Evolutionary conservation across 2,329 filamentous ascomycete genomes (phyloP).

Genomic region (Fusarium tanahbumbuense): DNA sequence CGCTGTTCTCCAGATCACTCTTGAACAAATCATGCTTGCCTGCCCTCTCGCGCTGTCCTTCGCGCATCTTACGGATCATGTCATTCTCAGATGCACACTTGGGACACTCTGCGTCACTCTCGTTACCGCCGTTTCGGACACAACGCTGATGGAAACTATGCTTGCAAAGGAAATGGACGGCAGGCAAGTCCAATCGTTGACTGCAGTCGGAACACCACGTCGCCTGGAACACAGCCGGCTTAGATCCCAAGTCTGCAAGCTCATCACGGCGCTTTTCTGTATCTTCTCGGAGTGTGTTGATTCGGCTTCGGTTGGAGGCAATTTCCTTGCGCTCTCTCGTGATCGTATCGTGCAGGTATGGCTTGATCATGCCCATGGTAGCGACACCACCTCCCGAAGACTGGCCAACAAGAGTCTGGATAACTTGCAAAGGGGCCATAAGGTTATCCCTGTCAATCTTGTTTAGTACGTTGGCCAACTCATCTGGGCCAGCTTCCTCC

Average conservation of each 20-base stretch:
- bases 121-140: slow-evolving; percentile 66
- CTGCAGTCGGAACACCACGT: slow-evolving; percentile 88
- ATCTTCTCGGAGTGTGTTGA: slow-evolving; percentile 84
- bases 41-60: slow-evolving; percentile 86
- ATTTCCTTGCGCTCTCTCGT: slow-evolving; percentile 90
- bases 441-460: slow-evolving; percentile 91
- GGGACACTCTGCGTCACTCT: slow-evolving; percentile 82
- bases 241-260: slow-evolving; percentile 78
- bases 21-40: slow-evolving; percentile 90
- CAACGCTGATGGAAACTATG: slow-evolving; percentile 97
- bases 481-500: slow-evolving; percentile 83
- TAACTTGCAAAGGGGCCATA: slow-evolving; percentile 96
- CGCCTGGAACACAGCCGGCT: slow-evolving; percentile 90
- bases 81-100: slow-evolving; percentile 86
- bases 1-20: slow-evolving; percentile 79
- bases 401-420: slow-evolving; percentile 85
- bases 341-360: slow-evolving; percentile 89
- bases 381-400: slow-evolving; percentile 71
- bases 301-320: slow-evolving; percentile 79
- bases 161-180: slow-evolving; percentile 96
- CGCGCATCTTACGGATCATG: slow-evolving; percentile 87
- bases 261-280: slow-evolving; percentile 84
- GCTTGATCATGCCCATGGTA: slow-evolving; percentile 97
- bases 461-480: slow-evolving; percentile 81
- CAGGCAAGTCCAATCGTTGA: slow-evolving; percentile 82